Evolutionary conservation across 805 yeast species (phyloP), one percentile per base, ranked within the genome.

Genomic region (Deakozyma indianensis): DNA sequence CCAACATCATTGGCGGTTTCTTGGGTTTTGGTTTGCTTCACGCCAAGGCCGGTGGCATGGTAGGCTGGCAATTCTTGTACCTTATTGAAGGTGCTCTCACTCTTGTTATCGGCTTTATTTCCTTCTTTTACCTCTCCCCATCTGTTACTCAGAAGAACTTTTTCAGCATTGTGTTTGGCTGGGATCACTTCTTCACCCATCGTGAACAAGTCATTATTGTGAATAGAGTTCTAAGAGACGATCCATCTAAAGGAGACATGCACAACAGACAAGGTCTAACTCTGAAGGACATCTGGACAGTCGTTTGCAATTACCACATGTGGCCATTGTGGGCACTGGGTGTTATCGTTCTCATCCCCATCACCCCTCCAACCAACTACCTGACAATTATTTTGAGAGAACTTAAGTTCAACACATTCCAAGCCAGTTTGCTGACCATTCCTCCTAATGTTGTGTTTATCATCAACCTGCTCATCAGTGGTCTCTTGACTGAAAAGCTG

Each of bases 41-140:
- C 46, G 38, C 38, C 5, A n/a, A 32, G 18, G 16, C 18, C 38
- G 38, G 38, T n/a, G 18, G 18, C 18, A 61, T 79, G 59, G 62
- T 73, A 24, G 80, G 81, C 23, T 80, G 86, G 86, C 66, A 72
- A 45, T 80, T 80, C 77, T 62, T 80, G 21, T 80, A 80, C 51
- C 55, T 80, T 18, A 67, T 81, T 45, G 85, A 79, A 56, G 86
- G 87, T 3, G 44, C 70, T 3, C 53, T 77, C 38, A 78, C 86
- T 1, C 58, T 78, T 3, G 20, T 56, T 1, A 66, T 80, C 50
- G 86, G 85, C 1, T 23, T 75, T 23, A 49, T 54, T 3, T 59
- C 73, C 1, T 71, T 62, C 50, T 68, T 66, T 49, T 48, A 67
- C 43, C 75, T 78, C 81, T 78, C 77, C 3, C 68, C 80, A 0